Percentiles rank a stretch among this genome's conserved stretches.
Evolutionary conservation across 2,329 filamentous ascomycete genomes (phyloP).

Genomic region (Albophoma yamanashiensis): DNA sequence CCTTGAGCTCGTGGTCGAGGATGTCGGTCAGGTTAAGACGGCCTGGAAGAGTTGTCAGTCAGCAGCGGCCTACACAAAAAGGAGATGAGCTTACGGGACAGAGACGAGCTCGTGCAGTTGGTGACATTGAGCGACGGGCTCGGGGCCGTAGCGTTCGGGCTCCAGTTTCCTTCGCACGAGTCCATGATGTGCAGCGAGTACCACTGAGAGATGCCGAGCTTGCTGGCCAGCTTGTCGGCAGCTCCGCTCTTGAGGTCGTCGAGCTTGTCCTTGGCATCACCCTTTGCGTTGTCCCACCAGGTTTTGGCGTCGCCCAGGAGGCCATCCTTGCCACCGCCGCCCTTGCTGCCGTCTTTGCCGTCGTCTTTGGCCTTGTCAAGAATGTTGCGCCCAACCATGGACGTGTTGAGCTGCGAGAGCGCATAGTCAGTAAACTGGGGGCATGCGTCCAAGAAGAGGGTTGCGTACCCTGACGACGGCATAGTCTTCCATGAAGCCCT

Average conservation of each 20-base stretch:
- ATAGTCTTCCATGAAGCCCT: constrained; percentile 33
- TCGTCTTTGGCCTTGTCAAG: constrained; percentile 15
- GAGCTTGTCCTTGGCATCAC: constrained; percentile 24
- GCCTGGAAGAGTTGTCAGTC: constrained; percentile 11
- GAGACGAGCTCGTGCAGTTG: constrained; percentile 29
- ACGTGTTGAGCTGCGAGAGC: constrained; percentile 23
- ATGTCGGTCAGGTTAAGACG: constrained; percentile 36
- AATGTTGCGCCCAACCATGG: constrained; percentile 25
- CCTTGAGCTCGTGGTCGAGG: constrained; percentile 32
- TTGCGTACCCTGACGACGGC: constrained; percentile 25
- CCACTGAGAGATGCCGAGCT: constrained; percentile 38
- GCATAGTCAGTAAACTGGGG: background rate
- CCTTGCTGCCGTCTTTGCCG: constrained; percentile 11
- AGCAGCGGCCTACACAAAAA: background rate
- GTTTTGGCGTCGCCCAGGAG: constrained; percentile 18
- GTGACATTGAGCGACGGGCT: constrained; percentile 29
- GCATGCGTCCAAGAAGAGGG: background rate
- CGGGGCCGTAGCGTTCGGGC: constrained; percentile 28
- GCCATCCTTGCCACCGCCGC: constrained; percentile 7
- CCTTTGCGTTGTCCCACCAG: constrained; percentile 18
- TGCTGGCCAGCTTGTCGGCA: constrained; percentile 27
- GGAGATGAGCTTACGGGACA: constrained; percentile 22
- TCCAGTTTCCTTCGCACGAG: constrained; percentile 33
- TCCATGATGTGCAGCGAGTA: constrained; percentile 40
- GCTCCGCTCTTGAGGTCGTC: constrained; percentile 28